Base-by-base conservation (phyloP, 2,329 filamentous ascomycete species). In the Nemania bipapillata region DNA sequence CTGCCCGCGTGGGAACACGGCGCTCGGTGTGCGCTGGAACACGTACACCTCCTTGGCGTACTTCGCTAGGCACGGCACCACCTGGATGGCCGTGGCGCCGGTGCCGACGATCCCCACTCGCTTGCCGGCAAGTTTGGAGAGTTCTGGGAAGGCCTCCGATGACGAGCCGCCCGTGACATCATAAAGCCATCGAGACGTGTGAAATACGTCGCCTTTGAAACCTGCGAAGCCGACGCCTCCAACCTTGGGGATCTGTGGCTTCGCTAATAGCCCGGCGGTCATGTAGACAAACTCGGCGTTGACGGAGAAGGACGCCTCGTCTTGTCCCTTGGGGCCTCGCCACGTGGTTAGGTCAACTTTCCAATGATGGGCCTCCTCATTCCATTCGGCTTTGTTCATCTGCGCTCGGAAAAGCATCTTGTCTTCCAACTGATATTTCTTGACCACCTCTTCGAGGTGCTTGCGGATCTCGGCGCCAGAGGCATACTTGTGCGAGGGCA, bases 1-100 rank as follows among this genome's bases (percentile, higher is more conserved):
- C 63, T 78, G 76, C 2, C 69, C 70, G 12, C 76, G 75, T 8
- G 17, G 5, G 65, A 69, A 76, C 6, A 74, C 72, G 4, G 72
- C 69, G 57, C 72, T 72, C 3, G 86, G 86, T 2, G 86, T 89
- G 2, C 86, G 83, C 74, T 89, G 86, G 73, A 89, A 82, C n/a
- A 89, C 85, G 69, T 83, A 86, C 2, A 88, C 73, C 45, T 87
- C 78, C 55, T 85, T 82, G 0, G 84, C 82, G 66, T 80, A 84
- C 54, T 82, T 79, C 1, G 82, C 84, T 0, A 87, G 74, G 20
- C 79, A 73, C 0, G 85, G 83, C 0, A 86, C 74, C 1, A 79
- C 80, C 67, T 85, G 83, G 2, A 86, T 78, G 0, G 81, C 82
- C 0, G 84, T 86, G 0, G 85, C 83, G 0, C 84, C 85, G 0